Evolutionary conservation across 805 yeast genomes (phyloP), one percentile per base, ranked within the genome.

Genomic region (Cyberlindnera bimundalis): DNA sequence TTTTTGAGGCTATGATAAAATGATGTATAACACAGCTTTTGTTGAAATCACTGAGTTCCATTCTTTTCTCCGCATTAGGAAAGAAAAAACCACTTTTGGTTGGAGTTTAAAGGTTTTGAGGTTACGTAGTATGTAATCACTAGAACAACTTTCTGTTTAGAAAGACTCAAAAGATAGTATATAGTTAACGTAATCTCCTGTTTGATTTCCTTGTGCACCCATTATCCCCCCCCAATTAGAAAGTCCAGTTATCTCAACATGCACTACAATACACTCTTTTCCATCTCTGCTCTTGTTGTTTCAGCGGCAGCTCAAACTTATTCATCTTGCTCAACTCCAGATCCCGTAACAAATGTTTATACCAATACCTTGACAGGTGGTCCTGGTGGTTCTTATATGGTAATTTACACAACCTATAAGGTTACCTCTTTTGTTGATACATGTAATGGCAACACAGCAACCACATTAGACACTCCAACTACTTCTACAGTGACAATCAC

Each of bases 391-490:
- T 23, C 23, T 10, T 33, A 41, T 11, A 18, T 35, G 25, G 13
- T 37, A n/a, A 14, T 40, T 17, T 28, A 25, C 35, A 40, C 52
- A 13, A 27, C 41, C 6, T 28, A 24, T 27, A 11, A 9, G 5
- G 43, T 45, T 18, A 45, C 46, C 16, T 12, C 20, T 3, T 48
- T 6, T 16, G 29, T 16, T n/a, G 50, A 48, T 31, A 45, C 52
- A 14, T 45, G 50, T 23, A 29, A 42, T 27, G 49, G 48, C 23
- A 19, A 34, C 29, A 33, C 35, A 11, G 13, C 18, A 14, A 24
- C 23, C 7, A 16, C 24, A 25, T 21, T 14, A 21, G 7, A n/a
- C 13, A 15, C 13, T 10, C 14, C 38, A 35, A 18, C 26, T 25
- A 27, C 28, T 8, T n/a, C 32, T 19, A 33, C 32, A 32, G n/a